Conservation (phyloP, 139 green algal species). For the Chlorella vulgaris region DNA sequence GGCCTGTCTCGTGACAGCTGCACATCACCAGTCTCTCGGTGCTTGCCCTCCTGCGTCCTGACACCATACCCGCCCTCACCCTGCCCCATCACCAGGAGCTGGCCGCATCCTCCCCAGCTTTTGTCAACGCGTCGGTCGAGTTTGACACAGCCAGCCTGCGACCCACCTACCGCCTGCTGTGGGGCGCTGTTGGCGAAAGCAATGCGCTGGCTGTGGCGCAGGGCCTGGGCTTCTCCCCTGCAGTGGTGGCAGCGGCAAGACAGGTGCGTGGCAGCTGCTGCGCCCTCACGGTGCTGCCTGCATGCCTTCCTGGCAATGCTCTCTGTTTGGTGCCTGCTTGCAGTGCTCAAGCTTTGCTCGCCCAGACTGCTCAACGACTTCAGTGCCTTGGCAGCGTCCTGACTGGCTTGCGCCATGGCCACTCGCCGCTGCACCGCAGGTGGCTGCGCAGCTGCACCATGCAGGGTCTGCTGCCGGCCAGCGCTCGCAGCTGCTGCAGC, state of each 20-base stretch:
- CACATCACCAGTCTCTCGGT: neutral
- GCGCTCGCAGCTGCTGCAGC: constrained; percentile 27
- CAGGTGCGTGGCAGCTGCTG: constrained; percentile 1
- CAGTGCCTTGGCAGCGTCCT: neutral
- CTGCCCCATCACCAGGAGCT: constrained; percentile 26
- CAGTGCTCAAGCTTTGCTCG: neutral
- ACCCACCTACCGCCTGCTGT: constrained; percentile 72
- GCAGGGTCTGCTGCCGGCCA: neutral
- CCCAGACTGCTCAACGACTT: too few species aligned
- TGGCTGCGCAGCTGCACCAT: constrained; percentile 32
- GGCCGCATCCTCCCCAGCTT: constrained; percentile 29
- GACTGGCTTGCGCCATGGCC: too few species aligned
- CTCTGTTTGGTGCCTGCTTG: too few species aligned
- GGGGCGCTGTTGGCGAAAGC: constrained; percentile 53
- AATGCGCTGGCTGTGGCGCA: constrained; percentile 65
- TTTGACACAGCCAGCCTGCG: constrained; percentile 64
- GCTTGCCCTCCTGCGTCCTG: neutral
- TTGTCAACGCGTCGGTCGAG: constrained; percentile 67
- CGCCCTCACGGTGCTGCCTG: neutral
- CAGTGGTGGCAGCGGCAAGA: constrained; percentile 53
- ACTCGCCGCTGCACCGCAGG: neutral
- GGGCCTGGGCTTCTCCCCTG: constrained; percentile 59
- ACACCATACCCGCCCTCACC: neutral
- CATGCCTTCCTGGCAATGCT: too few species aligned
- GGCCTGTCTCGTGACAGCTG: neutral